Evolutionary conservation across 306 rosid genomes (phyloP).

Genomic region (Vigna reflexopilosa): DNA sequence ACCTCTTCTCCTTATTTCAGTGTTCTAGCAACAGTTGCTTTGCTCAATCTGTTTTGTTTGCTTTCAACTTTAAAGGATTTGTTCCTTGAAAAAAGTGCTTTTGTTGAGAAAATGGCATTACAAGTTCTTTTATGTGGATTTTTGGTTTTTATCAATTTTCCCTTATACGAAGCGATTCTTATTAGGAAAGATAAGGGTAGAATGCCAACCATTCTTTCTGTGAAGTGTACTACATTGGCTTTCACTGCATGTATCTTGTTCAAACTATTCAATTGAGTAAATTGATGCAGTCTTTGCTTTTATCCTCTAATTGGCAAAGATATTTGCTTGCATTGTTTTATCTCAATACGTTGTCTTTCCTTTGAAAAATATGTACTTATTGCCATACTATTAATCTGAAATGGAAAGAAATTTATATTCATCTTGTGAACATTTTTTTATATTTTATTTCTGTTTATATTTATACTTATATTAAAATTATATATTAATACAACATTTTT

Average conservation of each 20-base stretch:
- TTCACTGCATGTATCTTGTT: slow-evolving; percentile 22
- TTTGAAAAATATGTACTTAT: neutral
- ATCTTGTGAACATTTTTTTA: too few relatives aligned
- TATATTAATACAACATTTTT: too few relatives aligned
- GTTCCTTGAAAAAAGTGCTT: neutral
- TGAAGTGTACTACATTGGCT: slow-evolving; percentile 35
- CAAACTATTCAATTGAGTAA: neutral
- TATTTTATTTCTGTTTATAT: too few relatives aligned
- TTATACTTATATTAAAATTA: too few relatives aligned
- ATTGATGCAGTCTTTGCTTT: neutral
- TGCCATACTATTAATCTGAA: neutral
- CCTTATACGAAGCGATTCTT: slow-evolving; percentile 66
- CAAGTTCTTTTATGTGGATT: slow-evolving; percentile 60
- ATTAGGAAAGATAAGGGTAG: slow-evolving; percentile 66
- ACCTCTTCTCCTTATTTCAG: slow-evolving; percentile 62
- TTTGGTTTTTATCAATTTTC: slow-evolving; percentile 61
- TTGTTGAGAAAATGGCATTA: slow-evolving; percentile 43
- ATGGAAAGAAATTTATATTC: neutral
- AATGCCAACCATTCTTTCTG: slow-evolving; percentile 50
- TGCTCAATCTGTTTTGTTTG: slow-evolving; percentile 63
- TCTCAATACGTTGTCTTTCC: neutral
- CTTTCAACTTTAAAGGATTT: slow-evolving; percentile 47
- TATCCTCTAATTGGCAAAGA: too few relatives aligned
- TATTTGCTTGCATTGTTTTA: too few relatives aligned
- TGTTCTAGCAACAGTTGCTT: slow-evolving; percentile 57